Evolutionary conservation across 768 basidiomycete genomes (phyloP).

Genomic region (Lyophyllum shimeji): DNA sequence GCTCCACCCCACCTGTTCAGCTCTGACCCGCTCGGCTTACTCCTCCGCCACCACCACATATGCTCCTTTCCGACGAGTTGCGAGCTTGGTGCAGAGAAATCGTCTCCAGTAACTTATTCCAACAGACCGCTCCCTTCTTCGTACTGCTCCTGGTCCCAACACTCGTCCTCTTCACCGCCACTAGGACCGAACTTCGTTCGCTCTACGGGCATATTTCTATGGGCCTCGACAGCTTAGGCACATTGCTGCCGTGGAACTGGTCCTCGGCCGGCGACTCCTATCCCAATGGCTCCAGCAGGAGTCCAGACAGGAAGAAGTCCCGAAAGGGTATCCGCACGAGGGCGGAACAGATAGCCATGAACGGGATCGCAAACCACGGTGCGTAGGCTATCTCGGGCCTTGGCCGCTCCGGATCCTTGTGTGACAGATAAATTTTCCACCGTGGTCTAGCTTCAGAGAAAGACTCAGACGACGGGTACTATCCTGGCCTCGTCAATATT

Average conservation of each 20-base stretch:
- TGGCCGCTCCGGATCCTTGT: not conserved
- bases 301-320: conserved; percentile 41
- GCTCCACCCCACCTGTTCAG: not conserved
- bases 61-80: conserved; percentile 43
- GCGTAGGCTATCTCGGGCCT: not conserved
- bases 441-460: conserved; percentile 19
- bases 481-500: conserved; percentile 92
- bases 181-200: conserved; percentile 24
- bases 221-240: conserved; percentile 60
- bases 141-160: conserved; percentile 56
- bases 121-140: conserved; percentile 58
- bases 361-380: conserved; percentile 30
- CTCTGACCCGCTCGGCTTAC: conserved; percentile 1
- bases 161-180: conserved; percentile 42
- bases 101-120: conserved; percentile 40
- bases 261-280: conserved; percentile 24
- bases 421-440: not conserved
- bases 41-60: conserved; percentile 30
- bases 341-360: conserved; percentile 55
- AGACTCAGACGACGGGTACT: conserved; percentile 48
- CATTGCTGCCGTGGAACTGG: conserved; percentile 67
- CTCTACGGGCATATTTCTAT: conserved; percentile 34
- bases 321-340: conserved; percentile 53
- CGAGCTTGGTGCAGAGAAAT: conserved; percentile 39
- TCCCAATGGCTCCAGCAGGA: conserved; percentile 15